Percentiles rank a stretch among this genome's conserved stretches.
These are phyloP conservation scores for Phytophthora fragariae DNA, from an alignment of 352 stramenopile species.

Conservation along the genomic window DNA sequence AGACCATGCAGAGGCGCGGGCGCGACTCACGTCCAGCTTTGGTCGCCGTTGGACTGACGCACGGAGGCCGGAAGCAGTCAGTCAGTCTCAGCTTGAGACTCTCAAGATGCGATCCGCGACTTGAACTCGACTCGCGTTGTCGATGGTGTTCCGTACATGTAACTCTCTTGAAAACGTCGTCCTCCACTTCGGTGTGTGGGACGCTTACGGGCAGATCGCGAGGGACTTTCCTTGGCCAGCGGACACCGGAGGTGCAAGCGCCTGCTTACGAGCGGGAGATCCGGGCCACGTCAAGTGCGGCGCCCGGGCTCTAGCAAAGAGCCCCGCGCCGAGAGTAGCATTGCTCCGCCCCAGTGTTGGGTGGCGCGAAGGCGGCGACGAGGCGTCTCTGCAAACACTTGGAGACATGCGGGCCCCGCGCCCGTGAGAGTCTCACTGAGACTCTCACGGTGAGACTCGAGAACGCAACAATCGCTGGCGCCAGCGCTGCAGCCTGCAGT, in stretches of 20 bases:
- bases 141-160: not conserved
- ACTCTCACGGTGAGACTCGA: not conserved
- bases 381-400: slow-evolving; percentile 36
- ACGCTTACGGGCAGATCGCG: slow-evolving; percentile 7
- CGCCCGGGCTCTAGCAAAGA: slow-evolving; percentile 24
- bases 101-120: not conserved
- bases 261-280: slow-evolving; percentile 13
- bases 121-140: not conserved
- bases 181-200: slow-evolving; percentile 3
- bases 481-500: slow-evolving; percentile 20
- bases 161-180: not conserved
- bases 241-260: slow-evolving; percentile 9
- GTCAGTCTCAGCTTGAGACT: not conserved
- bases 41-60: slow-evolving; percentile 12
- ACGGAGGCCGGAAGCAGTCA: slow-evolving; percentile 25
- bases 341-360: slow-evolving; percentile 22
- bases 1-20: slow-evolving; percentile 19
- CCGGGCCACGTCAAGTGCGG: slow-evolving; percentile 22
- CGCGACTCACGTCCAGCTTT: slow-evolving; percentile 22
- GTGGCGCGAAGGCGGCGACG: slow-evolving; percentile 14
- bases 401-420: slow-evolving; percentile 9
- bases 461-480: slow-evolving; percentile 30
- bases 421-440: no score
- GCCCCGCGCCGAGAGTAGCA: slow-evolving; percentile 1
- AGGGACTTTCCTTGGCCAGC: slow-evolving; percentile 22